Evolutionary conservation across 2,329 filamentous ascomycete genomes (phyloP).

Genomic region (Aspergillus proliferans): DNA sequence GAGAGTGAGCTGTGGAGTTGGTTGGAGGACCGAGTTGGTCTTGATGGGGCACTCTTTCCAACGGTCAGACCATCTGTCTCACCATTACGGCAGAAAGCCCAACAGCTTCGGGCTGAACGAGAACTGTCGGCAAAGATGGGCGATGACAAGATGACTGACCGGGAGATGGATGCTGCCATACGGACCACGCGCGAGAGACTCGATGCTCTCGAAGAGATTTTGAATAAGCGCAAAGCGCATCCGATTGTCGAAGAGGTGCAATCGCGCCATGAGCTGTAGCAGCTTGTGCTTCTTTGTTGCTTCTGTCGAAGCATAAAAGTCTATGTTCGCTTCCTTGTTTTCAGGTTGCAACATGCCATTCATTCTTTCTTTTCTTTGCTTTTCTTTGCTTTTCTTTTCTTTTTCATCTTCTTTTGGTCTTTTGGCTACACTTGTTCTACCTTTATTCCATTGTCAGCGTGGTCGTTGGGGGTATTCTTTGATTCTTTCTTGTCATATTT

Average conservation of each 20-base stretch:
- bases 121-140: slow-evolving; percentile 53
- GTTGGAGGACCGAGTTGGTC: slow-evolving; percentile 77
- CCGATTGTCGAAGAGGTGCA: slow-evolving; percentile 11
- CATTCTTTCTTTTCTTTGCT: background rate
- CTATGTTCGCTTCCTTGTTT: background rate
- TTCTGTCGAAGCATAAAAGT: background rate
- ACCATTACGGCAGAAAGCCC: slow-evolving; percentile 38
- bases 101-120: slow-evolving; percentile 29
- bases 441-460: background rate
- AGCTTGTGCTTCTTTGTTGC: too few species aligned
- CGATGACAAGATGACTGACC: slow-evolving; percentile 64
- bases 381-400: background rate
- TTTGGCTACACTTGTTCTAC: background rate
- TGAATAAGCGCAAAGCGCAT: slow-evolving; percentile 51
- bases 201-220: slow-evolving; percentile 65
- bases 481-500: slow-evolving; percentile 1
- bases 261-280: slow-evolving; percentile 19
- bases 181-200: slow-evolving; percentile 80
- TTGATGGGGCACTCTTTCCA: slow-evolving; percentile 51
- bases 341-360: slow-evolving; percentile 1
- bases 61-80: slow-evolving; percentile 21
- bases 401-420: slow-evolving; percentile 3
- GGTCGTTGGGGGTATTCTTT: slow-evolving; percentile 1
- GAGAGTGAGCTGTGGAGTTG: slow-evolving; percentile 89
- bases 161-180: slow-evolving; percentile 74